phyloP scores from a whole-genome alignment of 2,329 filamentous ascomycete species.

The Biscogniauxia mediterranea region DNA sequence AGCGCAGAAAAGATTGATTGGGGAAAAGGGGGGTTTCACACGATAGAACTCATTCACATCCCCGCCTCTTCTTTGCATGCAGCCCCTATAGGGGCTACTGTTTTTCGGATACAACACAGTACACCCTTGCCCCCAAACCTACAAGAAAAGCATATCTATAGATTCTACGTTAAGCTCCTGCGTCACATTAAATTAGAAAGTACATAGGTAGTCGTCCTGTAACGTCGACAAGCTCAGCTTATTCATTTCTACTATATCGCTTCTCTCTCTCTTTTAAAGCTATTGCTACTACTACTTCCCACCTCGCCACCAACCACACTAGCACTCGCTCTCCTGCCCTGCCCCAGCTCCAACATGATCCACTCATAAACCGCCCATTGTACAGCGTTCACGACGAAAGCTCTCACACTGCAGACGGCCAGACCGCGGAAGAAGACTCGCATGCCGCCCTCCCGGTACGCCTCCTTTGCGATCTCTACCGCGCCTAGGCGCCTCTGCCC shows the following conservation, averaged over 20 bases:
- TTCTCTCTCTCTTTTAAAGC: constrained; percentile 15
- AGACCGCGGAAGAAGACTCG: constrained; percentile 71
- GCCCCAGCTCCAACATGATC: constrained; percentile 64
- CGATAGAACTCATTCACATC: no score
- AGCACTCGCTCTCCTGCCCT: constrained; percentile 23
- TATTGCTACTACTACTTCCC: not conserved
- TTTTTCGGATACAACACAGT: no score
- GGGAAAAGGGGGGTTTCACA: no score
- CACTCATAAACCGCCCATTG: constrained; percentile 91
- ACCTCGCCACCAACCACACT: not conserved
- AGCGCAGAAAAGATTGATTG: no score
- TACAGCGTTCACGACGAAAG: constrained; percentile 92
- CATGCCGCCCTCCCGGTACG: constrained; percentile 63
- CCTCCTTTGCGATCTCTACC: constrained; percentile 60
- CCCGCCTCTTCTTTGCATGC: no score
- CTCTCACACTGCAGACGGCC: constrained; percentile 77
- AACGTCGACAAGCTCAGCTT: no score
- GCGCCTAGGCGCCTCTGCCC: constrained; percentile 45
- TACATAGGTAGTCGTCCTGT: no score
- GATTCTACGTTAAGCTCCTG: no score
- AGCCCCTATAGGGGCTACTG: no score
- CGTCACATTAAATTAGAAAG: not conserved
- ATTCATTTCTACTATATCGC: constrained; percentile 4
- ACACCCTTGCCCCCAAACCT: no score
- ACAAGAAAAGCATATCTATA: no score